A percentile compares a stretch with the other conserved stretches of the same genome.
These are phyloP conservation scores for Nannochloropsis oceanica DNA, from an alignment of 108 stramenopile genomes.

Conservation along the genomic window DNA sequence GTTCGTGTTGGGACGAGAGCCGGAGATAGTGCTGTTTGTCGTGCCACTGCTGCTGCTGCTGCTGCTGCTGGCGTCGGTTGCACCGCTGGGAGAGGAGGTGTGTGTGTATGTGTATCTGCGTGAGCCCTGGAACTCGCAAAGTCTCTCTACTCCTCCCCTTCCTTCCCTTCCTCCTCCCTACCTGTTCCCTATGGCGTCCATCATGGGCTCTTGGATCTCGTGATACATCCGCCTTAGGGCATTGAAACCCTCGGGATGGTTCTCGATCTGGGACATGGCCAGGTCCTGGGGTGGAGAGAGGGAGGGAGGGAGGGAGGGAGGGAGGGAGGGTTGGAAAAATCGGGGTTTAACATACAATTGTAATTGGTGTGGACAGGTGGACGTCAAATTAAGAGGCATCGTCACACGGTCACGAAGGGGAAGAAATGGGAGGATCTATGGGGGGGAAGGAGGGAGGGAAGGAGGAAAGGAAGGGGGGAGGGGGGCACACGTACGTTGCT, in stretches of 20 bases:
- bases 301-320: neutral
- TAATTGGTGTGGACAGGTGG: too few relatives aligned
- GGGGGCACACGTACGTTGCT: too few relatives aligned
- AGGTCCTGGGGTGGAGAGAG: conserved; percentile 52
- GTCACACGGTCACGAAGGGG: too few relatives aligned
- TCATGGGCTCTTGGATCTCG: conserved; percentile 83
- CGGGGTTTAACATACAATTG: too few relatives aligned
- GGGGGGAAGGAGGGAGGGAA: too few relatives aligned
- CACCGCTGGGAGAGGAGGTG: neutral
- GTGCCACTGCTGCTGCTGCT: neutral
- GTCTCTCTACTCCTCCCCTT: neutral
- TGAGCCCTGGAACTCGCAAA: neutral
- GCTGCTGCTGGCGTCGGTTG: conserved; percentile 4
- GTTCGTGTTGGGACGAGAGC: conserved; percentile 45
- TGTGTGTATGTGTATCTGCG: neutral
- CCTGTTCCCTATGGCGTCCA: conserved; percentile 55
- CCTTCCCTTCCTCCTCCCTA: neutral
- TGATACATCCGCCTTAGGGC: conserved; percentile 82
- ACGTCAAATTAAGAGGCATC: too few relatives aligned
- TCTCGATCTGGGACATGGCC: conserved; percentile 82
- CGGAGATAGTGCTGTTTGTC: neutral
- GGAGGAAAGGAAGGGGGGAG: too few relatives aligned
- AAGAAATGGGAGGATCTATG: too few relatives aligned
- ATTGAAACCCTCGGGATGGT: conserved; percentile 79
- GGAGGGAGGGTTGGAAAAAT: neutral